phyloP scores from a whole-genome alignment of 1,284 basidiomycete genomes.

The Puccinia brachypodii region DNA sequence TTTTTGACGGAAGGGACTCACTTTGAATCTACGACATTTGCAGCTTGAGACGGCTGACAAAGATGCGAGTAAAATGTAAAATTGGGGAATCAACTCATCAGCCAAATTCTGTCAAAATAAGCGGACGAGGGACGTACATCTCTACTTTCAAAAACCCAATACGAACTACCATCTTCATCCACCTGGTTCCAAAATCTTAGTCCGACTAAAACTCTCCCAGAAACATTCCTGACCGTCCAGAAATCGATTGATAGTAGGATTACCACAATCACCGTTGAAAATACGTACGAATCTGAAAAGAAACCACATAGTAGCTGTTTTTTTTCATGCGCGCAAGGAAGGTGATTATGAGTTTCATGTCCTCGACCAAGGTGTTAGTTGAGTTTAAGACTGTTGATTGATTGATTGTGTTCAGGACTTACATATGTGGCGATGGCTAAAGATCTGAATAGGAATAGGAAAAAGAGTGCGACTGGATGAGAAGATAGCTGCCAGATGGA shows the following conservation, averaged over 20 bases:
- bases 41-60: conserved; percentile 76
- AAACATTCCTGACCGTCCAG: conserved; percentile 94
- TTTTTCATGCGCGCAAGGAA: background rate
- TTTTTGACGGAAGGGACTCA: background rate
- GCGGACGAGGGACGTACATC: conserved; percentile 47
- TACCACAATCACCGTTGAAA: conserved; percentile 76
- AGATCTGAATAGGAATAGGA: conserved; percentile 79
- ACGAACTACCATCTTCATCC: conserved; percentile 90
- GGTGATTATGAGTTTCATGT: background rate
- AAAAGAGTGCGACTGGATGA: conserved; percentile 78
- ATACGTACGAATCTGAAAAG: conserved; percentile 48
- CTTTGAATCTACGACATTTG: conserved; percentile 87
- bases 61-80: background rate
- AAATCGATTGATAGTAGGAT: conserved; percentile 90
- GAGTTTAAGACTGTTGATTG: conserved; percentile 67
- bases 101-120: background rate
- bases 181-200: conserved; percentile 96
- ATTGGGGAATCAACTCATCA: background rate
- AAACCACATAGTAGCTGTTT: conserved; percentile 6
- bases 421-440: conserved; percentile 83
- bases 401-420: conserved; percentile 58
- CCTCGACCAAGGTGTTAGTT: too few species aligned
- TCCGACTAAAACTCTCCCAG: conserved; percentile 84
- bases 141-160: conserved; percentile 83
- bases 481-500: conserved; percentile 64